Evolutionary conservation across 2,329 filamentous ascomycete species (phyloP), one percentile per base, ranked within the genome.

Genomic region (Sporothrix pseudoabietina): DNA sequence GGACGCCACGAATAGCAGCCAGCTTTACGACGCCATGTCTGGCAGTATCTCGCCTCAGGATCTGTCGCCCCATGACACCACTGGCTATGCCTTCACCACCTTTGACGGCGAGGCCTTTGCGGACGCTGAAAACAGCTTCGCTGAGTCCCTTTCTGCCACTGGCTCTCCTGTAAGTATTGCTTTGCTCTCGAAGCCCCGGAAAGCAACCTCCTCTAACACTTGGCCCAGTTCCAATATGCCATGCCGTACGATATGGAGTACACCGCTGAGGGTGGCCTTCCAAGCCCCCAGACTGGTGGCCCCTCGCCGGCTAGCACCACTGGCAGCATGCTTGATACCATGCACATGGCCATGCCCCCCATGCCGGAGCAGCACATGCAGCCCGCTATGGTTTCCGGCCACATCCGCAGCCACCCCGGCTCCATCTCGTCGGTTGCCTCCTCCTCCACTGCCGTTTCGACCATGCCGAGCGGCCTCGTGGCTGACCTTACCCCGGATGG

Each of bases 111-210:
- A 61, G 32, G 2, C 16, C 57, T 61, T 39, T 41, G 55, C 26
- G 26, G 32, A 22, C 32, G 32, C 30, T 14, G 57, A 61, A 4
- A 41, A 47, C n/a, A 47, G 22, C 61, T 30, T 47, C 8, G 35
- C 10, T 35, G 39, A 66, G 22, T 39, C 57, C 32, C n/a, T 35
- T 6, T 44, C 49, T 16, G 35, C 1, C 35, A 2, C n/a, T 6
- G 14, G 32, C 22, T 71, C 69, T 30, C 69, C 69, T 47, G 69
- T 71, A 44, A 41, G 66, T 69, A n/a, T n/a, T 6, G 1, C 32
- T 4, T 55, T 19, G n/a, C 8, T n/a, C 7, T 26, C 26, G 26
- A 26, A 26, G 26, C 26, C 7, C 52, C 1, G n/a, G 22, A 6
- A 26, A 19, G 30, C 12, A 35, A 57, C 26, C 55, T 4, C 16